Conservation (phyloP, 2,329 filamentous ascomycete species). For the Xenosphaeropsis pyriputrescens region DNA sequence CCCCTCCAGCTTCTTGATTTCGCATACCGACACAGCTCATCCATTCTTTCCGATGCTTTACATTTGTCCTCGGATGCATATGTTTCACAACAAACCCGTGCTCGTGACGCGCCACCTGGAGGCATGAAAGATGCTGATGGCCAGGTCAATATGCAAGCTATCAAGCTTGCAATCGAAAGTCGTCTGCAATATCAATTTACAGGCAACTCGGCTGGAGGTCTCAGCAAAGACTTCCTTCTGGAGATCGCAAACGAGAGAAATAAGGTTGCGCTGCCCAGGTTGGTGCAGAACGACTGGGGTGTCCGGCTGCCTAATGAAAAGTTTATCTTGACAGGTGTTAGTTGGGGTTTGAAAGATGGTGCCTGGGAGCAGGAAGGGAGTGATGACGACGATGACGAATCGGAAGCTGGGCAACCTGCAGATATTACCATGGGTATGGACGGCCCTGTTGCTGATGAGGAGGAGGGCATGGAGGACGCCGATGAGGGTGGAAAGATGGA, state of each 20-base stretch:
- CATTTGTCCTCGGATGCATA: constrained; percentile 58
- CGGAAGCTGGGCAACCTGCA: constrained; percentile 20
- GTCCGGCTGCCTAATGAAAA: constrained; percentile 51
- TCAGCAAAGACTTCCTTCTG: constrained; percentile 61
- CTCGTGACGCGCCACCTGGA: constrained; percentile 16
- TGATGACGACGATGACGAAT: constrained; percentile 27
- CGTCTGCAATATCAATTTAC: constrained; percentile 57
- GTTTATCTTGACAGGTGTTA: constrained; percentile 50
- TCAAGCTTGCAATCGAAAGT: constrained; percentile 58
- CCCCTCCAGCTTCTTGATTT: constrained; percentile 76
- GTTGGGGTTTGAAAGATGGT: constrained; percentile 44
- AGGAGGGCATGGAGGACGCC: constrained; percentile 21
- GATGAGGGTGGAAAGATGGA: constrained; percentile 22
- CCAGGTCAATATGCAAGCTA: constrained; percentile 45
- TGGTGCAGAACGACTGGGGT: constrained; percentile 52
- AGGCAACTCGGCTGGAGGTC: constrained; percentile 30
- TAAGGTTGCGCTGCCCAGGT: constrained; percentile 46
- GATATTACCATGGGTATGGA: constrained; percentile 22
- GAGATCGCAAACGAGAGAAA: constrained; percentile 63
- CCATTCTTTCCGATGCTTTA: constrained; percentile 55
- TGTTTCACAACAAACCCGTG: constrained; percentile 23
- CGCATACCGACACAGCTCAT: constrained; percentile 67
- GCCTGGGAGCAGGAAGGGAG: constrained; percentile 33
- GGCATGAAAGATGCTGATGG: constrained; percentile 17
- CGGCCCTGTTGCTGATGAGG: constrained; percentile 19